Conservation (phyloP, 2,329 filamentous ascomycete genomes). For the Apiospora rasikravindrae region DNA sequence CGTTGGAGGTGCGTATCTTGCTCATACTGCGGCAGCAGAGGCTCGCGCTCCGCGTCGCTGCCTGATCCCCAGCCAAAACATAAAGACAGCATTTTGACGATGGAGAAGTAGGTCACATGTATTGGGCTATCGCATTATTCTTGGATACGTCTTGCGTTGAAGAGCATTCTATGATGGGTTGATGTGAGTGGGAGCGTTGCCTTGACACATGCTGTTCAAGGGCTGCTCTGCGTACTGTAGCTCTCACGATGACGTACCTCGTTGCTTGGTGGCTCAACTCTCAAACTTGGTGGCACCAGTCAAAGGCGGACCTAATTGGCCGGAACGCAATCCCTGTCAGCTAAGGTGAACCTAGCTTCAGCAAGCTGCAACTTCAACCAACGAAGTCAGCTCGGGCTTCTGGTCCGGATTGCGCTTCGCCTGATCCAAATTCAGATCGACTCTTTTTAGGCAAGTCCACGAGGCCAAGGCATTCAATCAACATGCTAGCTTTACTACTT, state of each 20-base stretch:
- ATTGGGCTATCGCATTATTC: background rate
- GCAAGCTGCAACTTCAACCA: background rate
- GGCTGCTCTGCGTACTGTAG: background rate
- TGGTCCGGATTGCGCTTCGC: no score
- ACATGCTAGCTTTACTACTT: background rate
- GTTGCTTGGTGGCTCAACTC: background rate
- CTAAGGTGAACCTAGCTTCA: no score
- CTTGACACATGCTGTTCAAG: background rate
- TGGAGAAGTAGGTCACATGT: background rate
- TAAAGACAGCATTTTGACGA: slow-evolving; percentile 53
- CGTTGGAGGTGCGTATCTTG: slow-evolving; percentile 82
- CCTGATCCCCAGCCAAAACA: slow-evolving; percentile 66
- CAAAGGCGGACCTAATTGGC: background rate
- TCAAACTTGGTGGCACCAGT: background rate
- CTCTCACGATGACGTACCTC: slow-evolving; percentile 10
- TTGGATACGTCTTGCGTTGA: background rate
- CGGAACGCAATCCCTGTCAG: background rate
- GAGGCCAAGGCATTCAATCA: background rate
- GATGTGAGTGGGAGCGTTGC: background rate
- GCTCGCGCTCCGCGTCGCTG: slow-evolving; percentile 67
- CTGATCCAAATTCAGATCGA: no score
- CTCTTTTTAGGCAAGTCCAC: background rate
- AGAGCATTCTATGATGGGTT: background rate
- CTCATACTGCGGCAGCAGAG: slow-evolving; percentile 81
- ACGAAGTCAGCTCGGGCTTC: no score